phyloP scores from a whole-genome alignment of 1,139 yeast species.

The Torulaspora pretoriensis region DNA sequence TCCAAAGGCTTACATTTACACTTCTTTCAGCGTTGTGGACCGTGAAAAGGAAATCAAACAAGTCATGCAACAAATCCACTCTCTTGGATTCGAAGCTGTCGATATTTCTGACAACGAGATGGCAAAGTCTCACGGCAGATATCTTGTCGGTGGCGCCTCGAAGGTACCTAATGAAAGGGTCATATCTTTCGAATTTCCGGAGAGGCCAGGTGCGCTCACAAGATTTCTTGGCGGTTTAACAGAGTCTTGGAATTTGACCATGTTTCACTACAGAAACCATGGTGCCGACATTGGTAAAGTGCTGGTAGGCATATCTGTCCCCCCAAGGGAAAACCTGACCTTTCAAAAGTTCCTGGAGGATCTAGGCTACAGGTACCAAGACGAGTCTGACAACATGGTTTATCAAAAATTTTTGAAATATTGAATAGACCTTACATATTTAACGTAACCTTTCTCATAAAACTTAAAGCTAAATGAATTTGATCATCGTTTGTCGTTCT shows the following conservation, averaged over 20 bases:
- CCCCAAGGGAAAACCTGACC: slow-evolving; percentile 59
- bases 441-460: not conserved
- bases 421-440: slow-evolving; percentile 13
- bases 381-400: slow-evolving; percentile 81
- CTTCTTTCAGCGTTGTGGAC: slow-evolving; percentile 79
- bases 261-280: slow-evolving; percentile 94
- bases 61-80: slow-evolving; percentile 42
- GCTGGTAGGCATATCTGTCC: slow-evolving; percentile 83
- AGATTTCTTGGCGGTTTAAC: slow-evolving; percentile 70
- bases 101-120: slow-evolving; percentile 90
- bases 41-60: slow-evolving; percentile 54
- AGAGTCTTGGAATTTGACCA: slow-evolving; percentile 82
- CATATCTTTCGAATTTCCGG: slow-evolving; percentile 90
- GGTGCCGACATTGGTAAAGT: slow-evolving; percentile 94
- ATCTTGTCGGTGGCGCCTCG: slow-evolving; percentile 86
- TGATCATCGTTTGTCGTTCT: not conserved
- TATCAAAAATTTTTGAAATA: slow-evolving; percentile 65
- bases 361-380: slow-evolving; percentile 71
- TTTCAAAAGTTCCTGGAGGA: slow-evolving; percentile 65
- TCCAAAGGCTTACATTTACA: slow-evolving; percentile 69
- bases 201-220: slow-evolving; percentile 89
- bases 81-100: slow-evolving; percentile 60
- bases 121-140: slow-evolving; percentile 95
- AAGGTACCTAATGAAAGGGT: slow-evolving; percentile 67
- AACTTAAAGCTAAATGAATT: not conserved